phyloP scores from a whole-genome alignment of 2,329 filamentous ascomycete species.

The Byssoonygena ceratinophila region DNA sequence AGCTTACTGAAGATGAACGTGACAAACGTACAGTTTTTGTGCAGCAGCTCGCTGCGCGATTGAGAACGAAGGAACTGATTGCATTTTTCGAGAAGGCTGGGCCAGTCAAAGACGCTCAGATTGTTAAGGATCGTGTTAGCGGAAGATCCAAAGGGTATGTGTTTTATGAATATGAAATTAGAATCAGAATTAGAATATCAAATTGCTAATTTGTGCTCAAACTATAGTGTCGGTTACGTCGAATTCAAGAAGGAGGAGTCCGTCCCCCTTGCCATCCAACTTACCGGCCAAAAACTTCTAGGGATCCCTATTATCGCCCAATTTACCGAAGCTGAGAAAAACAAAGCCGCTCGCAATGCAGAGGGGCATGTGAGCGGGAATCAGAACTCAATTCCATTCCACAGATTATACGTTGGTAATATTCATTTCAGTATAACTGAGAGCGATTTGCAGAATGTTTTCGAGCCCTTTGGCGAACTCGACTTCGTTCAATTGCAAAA shows the following conservation, averaged over 20 bases:
- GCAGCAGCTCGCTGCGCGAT: slow-evolving; percentile 88
- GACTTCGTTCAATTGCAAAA: slow-evolving; percentile 97
- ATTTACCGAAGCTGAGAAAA: slow-evolving; percentile 98
- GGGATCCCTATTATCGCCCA: slow-evolving; percentile 98
- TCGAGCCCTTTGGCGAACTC: slow-evolving; percentile 93
- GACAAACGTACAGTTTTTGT: slow-evolving; percentile 96
- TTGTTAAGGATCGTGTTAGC: slow-evolving; percentile 95
- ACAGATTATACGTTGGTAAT: slow-evolving; percentile 96
- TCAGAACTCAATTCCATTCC: slow-evolving; percentile 82
- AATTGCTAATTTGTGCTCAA: slow-evolving; percentile 29
- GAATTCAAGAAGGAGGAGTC: slow-evolving; percentile 97
- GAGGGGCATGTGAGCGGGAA: slow-evolving; percentile 60
- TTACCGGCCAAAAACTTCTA: slow-evolving; percentile 97
- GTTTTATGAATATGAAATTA: background rate
- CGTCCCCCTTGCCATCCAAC: slow-evolving; percentile 83
- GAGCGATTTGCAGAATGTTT: slow-evolving; percentile 87
- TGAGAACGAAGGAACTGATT: slow-evolving; percentile 85
- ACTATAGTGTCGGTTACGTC: slow-evolving; percentile 83
- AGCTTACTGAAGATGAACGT: slow-evolving; percentile 86
- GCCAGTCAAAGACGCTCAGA: slow-evolving; percentile 91
- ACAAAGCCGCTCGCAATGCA: slow-evolving; percentile 81
- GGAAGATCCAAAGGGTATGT: slow-evolving; percentile 92
- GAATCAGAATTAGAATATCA: background rate
- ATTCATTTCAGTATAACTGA: slow-evolving; percentile 99
- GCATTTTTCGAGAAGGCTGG: slow-evolving; percentile 93